phyloP scores from a whole-genome alignment of 257 asterid species.

The Nemophila menziesii region DNA sequence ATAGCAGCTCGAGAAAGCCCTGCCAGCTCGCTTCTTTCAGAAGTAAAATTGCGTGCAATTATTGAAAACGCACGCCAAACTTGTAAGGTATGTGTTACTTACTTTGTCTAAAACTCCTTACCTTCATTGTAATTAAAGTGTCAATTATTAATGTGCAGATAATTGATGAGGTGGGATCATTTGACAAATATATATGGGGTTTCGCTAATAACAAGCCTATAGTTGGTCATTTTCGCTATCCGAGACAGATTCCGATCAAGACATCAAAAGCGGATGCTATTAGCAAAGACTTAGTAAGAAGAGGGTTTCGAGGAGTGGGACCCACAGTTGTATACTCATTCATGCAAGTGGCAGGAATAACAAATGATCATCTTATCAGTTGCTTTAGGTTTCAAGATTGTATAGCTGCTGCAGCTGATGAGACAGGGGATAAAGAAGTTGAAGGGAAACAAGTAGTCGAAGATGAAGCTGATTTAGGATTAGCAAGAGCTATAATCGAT shows the following conservation, averaged over 20 bases:
- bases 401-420: slow-evolving; percentile 27
- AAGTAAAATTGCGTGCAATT: slow-evolving; percentile 67
- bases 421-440: slow-evolving; percentile 24
- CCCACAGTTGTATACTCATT: slow-evolving; percentile 92
- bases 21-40: slow-evolving; percentile 78
- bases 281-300: slow-evolving; percentile 81
- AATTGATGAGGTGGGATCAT: slow-evolving; percentile 68
- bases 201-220: slow-evolving; percentile 73
- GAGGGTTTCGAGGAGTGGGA: slow-evolving; percentile 95
- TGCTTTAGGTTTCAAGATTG: slow-evolving; percentile 81
- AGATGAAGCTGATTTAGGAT: slow-evolving; percentile 27
- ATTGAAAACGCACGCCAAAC: slow-evolving; percentile 89
- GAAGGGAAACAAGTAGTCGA: slow-evolving; percentile 39
- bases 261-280: slow-evolving; percentile 83
- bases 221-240: slow-evolving; percentile 64
- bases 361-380: slow-evolving; percentile 81
- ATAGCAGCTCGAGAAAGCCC: slow-evolving; percentile 53
- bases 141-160: slow-evolving; percentile 37
- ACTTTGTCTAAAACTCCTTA: background rate
- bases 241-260: slow-evolving; percentile 73
- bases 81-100: slow-evolving; percentile 44
- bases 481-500: slow-evolving; percentile 45
- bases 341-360: slow-evolving; percentile 87
- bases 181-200: slow-evolving; percentile 80
- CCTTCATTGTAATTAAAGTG: background rate